Evolutionary conservation across 2,329 filamentous ascomycete genomes (phyloP), one percentile per base, ranked within the genome.

Genomic region (Biscogniauxia sp.): DNA sequence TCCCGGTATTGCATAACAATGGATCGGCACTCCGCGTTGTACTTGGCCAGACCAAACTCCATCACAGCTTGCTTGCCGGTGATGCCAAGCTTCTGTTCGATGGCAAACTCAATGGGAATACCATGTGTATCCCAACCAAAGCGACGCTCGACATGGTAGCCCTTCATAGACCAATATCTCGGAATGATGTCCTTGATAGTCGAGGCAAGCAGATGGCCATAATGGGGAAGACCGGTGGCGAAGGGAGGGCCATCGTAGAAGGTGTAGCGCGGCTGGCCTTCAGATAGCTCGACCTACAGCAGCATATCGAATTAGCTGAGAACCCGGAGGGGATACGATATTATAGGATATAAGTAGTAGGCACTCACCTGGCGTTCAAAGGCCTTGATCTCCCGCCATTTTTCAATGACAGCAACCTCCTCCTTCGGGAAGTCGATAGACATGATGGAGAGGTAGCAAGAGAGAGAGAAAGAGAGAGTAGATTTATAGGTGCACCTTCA

Each of bases 171-270:
- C 92, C 93, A 97, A 77, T 97, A 98, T 69, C 94, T 84, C 8
- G 94, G 93, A 67, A 98, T 96, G 62, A 97, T 95, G 76, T 97
- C 94, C 78, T 98, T 97, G 80, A 97, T 97, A 55, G 93, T 97
- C 20, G 92, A 96, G 45, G 94, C 91, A 67, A 96, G 83, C 57
- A 96, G 79, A 77, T 96, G 92, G 63, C 84, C 84, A 62, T 88
- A 89, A 68, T 89, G 87, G 63, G 84, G 84, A 19, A 87, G 75
- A 60, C 84, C 89, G 67, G 89, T 96, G 73, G 88, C 88, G 73
- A 92, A 92, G 5, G 90, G 89, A 60, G 89, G 90, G 11, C 91
- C 91, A 83, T 94, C 91, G 80, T 97, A 98, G 79, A 99, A 99
- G 59, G 93, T 96, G 75, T 97, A 99, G 57, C 88, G 90, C 65